A percentile compares a stretch with the other conserved stretches of the same genome.
Evolutionary conservation across 202 grass and related monocot genomes (phyloP).

Genomic region (Zoysia matrella): DNA sequence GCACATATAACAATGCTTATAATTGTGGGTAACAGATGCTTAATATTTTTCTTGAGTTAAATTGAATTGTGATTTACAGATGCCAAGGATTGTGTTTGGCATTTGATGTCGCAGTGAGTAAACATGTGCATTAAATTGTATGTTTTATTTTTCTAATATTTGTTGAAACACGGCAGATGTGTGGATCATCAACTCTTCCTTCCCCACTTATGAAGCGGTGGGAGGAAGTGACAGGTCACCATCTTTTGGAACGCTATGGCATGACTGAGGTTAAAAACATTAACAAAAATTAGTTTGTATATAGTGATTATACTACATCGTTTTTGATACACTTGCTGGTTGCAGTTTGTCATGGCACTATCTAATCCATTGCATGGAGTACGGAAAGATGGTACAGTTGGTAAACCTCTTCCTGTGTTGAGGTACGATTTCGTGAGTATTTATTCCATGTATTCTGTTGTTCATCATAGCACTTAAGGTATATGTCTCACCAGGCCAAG

Average conservation of each 20-base stretch:
- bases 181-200: constrained; percentile 96
- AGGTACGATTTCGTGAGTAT: constrained; percentile 61
- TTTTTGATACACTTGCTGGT: constrained; percentile 32
- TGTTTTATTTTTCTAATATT: constrained; percentile 34
- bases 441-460: constrained; percentile 17
- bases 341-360: constrained; percentile 96
- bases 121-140: not conserved
- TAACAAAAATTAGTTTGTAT: constrained; percentile 19
- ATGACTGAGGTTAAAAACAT: not conserved
- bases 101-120: not conserved
- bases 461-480: constrained; percentile 12
- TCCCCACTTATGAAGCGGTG: constrained; percentile 51
- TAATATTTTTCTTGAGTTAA: not conserved
- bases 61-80: not conserved
- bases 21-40: constrained; percentile 9
- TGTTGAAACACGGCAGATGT: constrained; percentile 69
- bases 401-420: constrained; percentile 88
- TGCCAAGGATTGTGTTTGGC: not conserved
- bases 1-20: not conserved
- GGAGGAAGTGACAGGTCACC: too few species aligned
- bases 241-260: too few species aligned
- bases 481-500: constrained; percentile 66
- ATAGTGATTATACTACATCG: constrained; percentile 10
- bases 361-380: constrained; percentile 88
- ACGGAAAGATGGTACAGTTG: constrained; percentile 86